Conservation (phyloP, 257 asterid genomes). For the Solanum neorickii region DNA sequence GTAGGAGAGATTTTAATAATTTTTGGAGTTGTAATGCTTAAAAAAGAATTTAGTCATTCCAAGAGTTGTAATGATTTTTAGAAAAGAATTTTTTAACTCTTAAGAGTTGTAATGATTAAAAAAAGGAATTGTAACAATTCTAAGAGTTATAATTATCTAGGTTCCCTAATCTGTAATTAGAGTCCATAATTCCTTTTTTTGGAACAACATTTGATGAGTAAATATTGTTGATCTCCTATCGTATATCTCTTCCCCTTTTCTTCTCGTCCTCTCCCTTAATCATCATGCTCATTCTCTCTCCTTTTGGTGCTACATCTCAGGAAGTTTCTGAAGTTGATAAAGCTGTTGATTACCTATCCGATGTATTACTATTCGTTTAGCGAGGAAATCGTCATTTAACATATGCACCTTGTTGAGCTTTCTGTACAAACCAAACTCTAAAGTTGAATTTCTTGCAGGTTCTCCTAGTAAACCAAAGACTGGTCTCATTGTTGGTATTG, state of each 20-base stretch:
- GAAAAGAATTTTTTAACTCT: neutral
- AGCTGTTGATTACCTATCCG: neutral
- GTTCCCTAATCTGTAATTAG: neutral
- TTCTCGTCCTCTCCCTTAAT: neutral
- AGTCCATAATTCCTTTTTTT: neutral
- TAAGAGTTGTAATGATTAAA: neutral
- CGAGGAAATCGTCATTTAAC: neutral
- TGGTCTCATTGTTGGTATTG: conserved; percentile 55
- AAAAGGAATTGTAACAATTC: neutral
- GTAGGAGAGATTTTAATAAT: neutral
- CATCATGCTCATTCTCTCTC: neutral
- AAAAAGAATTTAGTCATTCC: neutral
- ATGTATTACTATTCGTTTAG: neutral
- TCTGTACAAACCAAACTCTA: neutral
- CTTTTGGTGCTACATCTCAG: neutral
- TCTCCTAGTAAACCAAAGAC: conserved; percentile 51
- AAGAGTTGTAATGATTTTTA: neutral
- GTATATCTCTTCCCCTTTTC: neutral
- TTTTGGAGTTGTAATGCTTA: neutral
- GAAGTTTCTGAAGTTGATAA: neutral
- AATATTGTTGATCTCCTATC: neutral
- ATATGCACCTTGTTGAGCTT: neutral
- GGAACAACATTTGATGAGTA: neutral
- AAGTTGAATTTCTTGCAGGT: conserved; percentile 26
- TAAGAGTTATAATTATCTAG: neutral